Evolutionary conservation across 345 rosid genomes (phyloP).

Genomic region (Citrus hindsii): DNA sequence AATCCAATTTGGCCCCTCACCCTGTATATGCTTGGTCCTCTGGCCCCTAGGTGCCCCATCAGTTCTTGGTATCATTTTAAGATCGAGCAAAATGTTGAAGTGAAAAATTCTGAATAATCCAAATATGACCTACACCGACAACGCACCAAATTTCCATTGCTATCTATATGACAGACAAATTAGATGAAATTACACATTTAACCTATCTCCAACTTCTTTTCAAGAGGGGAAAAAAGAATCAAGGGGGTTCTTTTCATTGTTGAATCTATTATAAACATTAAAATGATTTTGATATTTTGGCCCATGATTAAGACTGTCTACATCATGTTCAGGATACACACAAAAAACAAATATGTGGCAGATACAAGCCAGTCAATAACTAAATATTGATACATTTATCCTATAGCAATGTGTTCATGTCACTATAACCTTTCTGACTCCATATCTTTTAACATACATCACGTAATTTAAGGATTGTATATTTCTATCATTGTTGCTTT

Average conservation of each 20-base stretch:
- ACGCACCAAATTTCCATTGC: slow-evolving; percentile 17
- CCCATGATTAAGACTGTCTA: not conserved
- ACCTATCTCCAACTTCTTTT: not conserved
- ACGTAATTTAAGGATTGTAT: not conserved
- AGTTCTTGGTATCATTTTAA: slow-evolving; percentile 62
- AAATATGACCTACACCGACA: slow-evolving; percentile 48
- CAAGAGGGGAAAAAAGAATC: not conserved
- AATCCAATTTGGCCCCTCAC: slow-evolving; percentile 85
- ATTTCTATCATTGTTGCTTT: not conserved
- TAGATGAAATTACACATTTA: not conserved
- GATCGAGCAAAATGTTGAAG: slow-evolving; percentile 18
- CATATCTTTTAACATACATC: not conserved
- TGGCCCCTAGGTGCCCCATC: slow-evolving; percentile 51
- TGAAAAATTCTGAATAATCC: slow-evolving; percentile 34
- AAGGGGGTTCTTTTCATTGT: not conserved
- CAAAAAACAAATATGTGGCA: not conserved
- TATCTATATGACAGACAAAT: slow-evolving; percentile 4
- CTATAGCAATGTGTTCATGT: not conserved
- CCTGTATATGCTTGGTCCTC: slow-evolving; percentile 37
- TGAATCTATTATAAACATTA: not conserved
- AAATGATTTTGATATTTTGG: not conserved
- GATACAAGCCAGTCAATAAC: not conserved
- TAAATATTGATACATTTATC: not conserved
- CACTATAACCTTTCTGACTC: not conserved
- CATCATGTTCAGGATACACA: not conserved